Percentiles rank a stretch among this genome's conserved stretches.
phyloP scores from a whole-genome alignment of 805 yeast species.

The Myxozyma mucilagina region DNA sequence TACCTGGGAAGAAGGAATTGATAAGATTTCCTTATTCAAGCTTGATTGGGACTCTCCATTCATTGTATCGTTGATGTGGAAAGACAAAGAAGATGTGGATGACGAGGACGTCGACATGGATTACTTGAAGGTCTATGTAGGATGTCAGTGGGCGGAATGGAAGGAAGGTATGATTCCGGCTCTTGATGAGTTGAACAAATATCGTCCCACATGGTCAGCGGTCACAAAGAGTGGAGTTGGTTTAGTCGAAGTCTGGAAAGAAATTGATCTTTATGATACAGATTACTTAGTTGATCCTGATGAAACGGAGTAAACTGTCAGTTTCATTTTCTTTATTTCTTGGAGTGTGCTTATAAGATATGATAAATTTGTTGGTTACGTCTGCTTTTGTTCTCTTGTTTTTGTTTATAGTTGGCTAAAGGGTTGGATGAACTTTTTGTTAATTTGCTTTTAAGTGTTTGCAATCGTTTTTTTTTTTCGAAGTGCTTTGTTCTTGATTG shows the following conservation, averaged over 20 bases:
- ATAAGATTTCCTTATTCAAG: slow-evolving; percentile 28
- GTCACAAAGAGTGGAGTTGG: slow-evolving; percentile 68
- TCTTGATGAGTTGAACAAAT: slow-evolving; percentile 65
- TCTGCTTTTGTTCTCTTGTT: background rate
- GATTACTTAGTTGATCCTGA: slow-evolving; percentile 3
- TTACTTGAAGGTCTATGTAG: slow-evolving; percentile 56
- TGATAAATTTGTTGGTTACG: background rate
- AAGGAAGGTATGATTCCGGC: slow-evolving; percentile 65
- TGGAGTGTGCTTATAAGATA: background rate
- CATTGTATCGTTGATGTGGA: slow-evolving; percentile 26
- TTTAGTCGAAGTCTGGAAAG: slow-evolving; percentile 58
- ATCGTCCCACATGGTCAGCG: slow-evolving; percentile 62
- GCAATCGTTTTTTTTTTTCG: background rate
- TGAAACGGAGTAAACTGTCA: background rate
- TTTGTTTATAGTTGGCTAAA: background rate
- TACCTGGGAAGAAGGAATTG: slow-evolving; percentile 23
- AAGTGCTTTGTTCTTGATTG: background rate
- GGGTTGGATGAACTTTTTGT: background rate
- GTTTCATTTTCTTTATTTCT: background rate
- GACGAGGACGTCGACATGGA: slow-evolving; percentile 34
- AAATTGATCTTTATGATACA: slow-evolving; percentile 45
- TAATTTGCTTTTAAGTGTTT: background rate
- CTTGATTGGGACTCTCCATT: slow-evolving; percentile 27
- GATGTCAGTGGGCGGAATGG: slow-evolving; percentile 80
- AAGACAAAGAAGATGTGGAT: slow-evolving; percentile 37